Evolutionary conservation across 768 basidiomycete species (phyloP), one percentile per base, ranked within the genome.

Genomic region (Mycena belliarum): DNA sequence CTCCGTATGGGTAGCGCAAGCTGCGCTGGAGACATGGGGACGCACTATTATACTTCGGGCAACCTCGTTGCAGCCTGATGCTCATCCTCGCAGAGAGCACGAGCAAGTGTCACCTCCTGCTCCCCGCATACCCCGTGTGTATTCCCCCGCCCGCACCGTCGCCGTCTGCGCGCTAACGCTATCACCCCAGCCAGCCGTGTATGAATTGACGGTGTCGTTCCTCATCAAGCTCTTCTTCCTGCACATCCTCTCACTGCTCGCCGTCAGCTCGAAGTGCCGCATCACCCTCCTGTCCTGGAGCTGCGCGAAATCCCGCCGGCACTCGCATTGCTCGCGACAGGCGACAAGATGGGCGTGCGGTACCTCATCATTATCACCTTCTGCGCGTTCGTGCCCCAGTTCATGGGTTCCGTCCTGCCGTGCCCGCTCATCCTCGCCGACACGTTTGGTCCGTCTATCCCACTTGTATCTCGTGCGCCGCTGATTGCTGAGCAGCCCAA

Each of bases 171-270:
- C 23, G 29, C 29, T 45, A 2, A 33, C 35, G 35, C n/a, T n/a
- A n/a, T n/a, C 12, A 16, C 15, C 28, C 48, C 52, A 54, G 52
- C 44, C 53, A 15, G 44, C 53, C 16, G 53, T 45, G 20, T 55
- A 55, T 45, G 53, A 55, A 40, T 55, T 45, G 24, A 55, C 53
- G 16, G 44, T 55, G 26, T 55, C 53, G 37, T 55, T 55, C 37
- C 35, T 55, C 45, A 37, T 40, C 53, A 55, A 47, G 35, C 53
- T 45, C 35, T 55, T 55, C 44, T 55, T 55, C 44, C 53, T 45
- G 33, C 53, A 55, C 44, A 37, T 55, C 20, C 21, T 55, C 18
- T 45, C 53, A 15, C 21, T 55, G 5, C 44, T 55, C 10, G 37
- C 35, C 33, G 20, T 29, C 37, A 45, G 53, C 8, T 55, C 45